Base-by-base conservation (phyloP, 1,284 basidiomycete genomes). In the Tilletiaria anomala region DNA sequence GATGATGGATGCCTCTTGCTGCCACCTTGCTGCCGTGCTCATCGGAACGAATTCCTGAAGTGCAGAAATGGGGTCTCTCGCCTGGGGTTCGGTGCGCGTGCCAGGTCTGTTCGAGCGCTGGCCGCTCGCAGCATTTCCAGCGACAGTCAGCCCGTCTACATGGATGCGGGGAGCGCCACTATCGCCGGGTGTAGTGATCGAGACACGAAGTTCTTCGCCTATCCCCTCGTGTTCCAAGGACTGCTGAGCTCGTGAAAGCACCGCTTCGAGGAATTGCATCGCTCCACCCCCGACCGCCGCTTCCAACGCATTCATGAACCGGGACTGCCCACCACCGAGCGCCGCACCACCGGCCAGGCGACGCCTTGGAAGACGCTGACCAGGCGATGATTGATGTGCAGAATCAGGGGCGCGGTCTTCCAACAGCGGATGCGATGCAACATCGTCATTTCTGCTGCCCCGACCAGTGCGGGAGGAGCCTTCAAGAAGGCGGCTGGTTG, bases 21-120 rank as follows among this genome's bases (percentile, higher is more conserved):
- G 71, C 89, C 91, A 96, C 35, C 91, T 77, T 57, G 83, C 80
- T n/a, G 79, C 65, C 0, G 91, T 94, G 8, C 70, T 80, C 45
- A 84, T 70, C 3, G 88, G 88, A 8, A 64, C 52, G 53, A 72
- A 73, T 12, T 70, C 70, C 16, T 61, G 51, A 5, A 66, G 56
- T 14, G 56, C 48, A 1, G 56, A 47, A 6, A 66, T 59, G n/a
- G 51, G 51, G 33, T 65, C 59, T 18, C 35, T 43, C 35, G 39
- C 46, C 16, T 48, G 35, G 6, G 39, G 47, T 20, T 32, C 22
- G n/a, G n/a, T 22, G 15, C 21, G 24, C 18, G n/a, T n/a, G n/a
- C n/a, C n/a, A n/a, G n/a, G n/a, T n/a, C n/a, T n/a, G n/a, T n/a
- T n/a, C n/a, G n/a, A n/a, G n/a, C n/a, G n/a, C n/a, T n/a, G n/a